These are phyloP conservation scores for Glycine tomentella DNA, from an alignment of 306 rosid species.

Conservation along the genomic window DNA sequence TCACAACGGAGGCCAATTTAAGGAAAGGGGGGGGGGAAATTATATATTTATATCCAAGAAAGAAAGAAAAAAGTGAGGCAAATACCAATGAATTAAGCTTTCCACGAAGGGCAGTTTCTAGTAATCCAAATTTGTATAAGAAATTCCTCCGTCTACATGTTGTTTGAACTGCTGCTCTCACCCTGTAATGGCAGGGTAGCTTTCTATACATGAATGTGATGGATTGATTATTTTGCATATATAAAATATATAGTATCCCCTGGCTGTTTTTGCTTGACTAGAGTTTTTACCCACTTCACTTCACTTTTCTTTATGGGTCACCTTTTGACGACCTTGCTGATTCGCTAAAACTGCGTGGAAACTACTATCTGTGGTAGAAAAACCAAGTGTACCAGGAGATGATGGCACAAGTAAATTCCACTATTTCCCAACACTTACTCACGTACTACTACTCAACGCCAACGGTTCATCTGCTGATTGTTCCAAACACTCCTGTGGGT, in stretches of 20 bases:
- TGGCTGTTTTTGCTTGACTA: constrained; percentile 52
- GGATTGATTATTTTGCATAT: constrained; percentile 66
- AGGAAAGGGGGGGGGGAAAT: no score
- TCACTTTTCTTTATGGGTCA: constrained; percentile 49
- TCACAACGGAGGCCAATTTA: constrained; percentile 17
- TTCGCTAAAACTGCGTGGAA: constrained; percentile 50
- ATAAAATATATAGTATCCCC: constrained; percentile 55
- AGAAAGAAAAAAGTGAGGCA: constrained; percentile 36
- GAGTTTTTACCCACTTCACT: constrained; percentile 29
- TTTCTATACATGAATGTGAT: constrained; percentile 76
- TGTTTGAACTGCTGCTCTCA: constrained; percentile 49
- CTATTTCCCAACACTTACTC: constrained; percentile 46
- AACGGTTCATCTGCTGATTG: constrained; percentile 52
- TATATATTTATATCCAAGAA: no score
- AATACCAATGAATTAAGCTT: constrained; percentile 51
- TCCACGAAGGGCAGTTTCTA: constrained; percentile 37
- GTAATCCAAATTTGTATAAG: constrained; percentile 59
- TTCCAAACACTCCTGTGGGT: constrained; percentile 90
- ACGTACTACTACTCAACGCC: constrained; percentile 61
- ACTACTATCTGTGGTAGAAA: constrained; percentile 50
- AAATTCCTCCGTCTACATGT: constrained; percentile 66
- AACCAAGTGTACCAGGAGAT: constrained; percentile 59
- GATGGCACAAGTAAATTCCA: constrained; percentile 50
- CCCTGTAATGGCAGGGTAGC: constrained; percentile 90
- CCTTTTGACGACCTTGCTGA: constrained; percentile 22